A percentile compares a stretch with the other conserved stretches of the same genome.
phyloP scores from a whole-genome alignment of 2,329 filamentous ascomycete species.

The Pyrenophora tritici-repentis region DNA sequence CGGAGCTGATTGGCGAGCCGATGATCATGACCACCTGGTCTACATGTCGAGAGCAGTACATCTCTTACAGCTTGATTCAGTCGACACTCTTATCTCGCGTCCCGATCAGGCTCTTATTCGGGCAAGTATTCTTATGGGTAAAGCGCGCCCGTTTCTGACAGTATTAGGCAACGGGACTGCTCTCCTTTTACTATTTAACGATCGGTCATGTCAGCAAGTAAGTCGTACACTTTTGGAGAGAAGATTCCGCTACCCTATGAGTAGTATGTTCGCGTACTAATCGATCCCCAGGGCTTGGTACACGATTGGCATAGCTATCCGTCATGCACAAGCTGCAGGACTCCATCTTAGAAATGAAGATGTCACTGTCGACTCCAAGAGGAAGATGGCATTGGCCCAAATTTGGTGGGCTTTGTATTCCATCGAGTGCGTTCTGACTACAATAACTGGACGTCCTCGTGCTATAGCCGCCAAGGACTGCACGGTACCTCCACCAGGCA shows the following conservation, averaged over 20 bases:
- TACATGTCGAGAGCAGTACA: constrained; percentile 38
- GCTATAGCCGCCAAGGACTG: constrained; percentile 37
- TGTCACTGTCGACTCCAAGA: constrained; percentile 16
- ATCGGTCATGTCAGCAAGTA: constrained; percentile 48
- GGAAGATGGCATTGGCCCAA: constrained; percentile 38
- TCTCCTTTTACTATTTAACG: constrained; percentile 45
- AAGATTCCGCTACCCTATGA: neutral
- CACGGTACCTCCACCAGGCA: constrained; percentile 25
- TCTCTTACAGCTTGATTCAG: constrained; percentile 17
- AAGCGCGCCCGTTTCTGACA: constrained; percentile 15
- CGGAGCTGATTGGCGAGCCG: constrained; percentile 24
- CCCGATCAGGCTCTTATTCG: constrained; percentile 22
- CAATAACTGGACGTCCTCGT: constrained; percentile 45
- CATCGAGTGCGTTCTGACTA: constrained; percentile 40
- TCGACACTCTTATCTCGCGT: constrained; percentile 36
- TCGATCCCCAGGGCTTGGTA: constrained; percentile 41
- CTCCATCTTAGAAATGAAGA: constrained; percentile 44
- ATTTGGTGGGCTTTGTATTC: constrained; percentile 48
- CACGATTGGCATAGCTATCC: constrained; percentile 42
- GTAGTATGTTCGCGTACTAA: constrained; percentile 11
- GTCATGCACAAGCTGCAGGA: constrained; percentile 44
- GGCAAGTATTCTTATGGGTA: neutral
- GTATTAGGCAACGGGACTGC: constrained; percentile 37
- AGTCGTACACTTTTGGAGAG: neutral
- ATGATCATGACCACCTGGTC: constrained; percentile 35